A percentile compares a stretch with the other conserved stretches of the same genome.
Evolutionary conservation across 176 grass and related monocot genomes (phyloP).

Genomic region (Aegilops bicornis): DNA sequence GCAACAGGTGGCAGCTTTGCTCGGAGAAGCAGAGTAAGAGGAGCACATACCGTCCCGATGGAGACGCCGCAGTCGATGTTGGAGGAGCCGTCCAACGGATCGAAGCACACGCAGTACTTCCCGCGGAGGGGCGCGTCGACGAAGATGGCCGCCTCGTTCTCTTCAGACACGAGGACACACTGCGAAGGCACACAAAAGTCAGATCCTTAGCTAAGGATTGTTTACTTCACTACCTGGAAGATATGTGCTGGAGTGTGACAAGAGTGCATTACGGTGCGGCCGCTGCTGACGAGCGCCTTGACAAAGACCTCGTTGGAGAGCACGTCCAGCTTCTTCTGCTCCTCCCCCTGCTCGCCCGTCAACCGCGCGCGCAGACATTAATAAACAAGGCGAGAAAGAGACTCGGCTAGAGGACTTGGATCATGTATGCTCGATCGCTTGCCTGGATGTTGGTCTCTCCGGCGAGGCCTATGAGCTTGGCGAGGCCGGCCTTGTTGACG

Average conservation of each 20-base stretch:
- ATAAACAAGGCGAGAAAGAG: neutral
- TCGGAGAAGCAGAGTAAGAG: neutral
- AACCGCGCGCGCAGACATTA: neutral
- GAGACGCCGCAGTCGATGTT: constrained; percentile 97
- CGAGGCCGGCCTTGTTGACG: constrained; percentile 94
- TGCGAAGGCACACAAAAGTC: constrained; percentile 9
- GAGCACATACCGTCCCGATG: constrained; percentile 78
- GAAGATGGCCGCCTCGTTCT: constrained; percentile 92
- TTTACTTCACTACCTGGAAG: neutral
- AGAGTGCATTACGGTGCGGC: constrained; percentile 57
- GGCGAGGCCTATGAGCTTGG: constrained; percentile 87
- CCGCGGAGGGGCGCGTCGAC: constrained; percentile 73
- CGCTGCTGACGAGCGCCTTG: constrained; percentile 91
- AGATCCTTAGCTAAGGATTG: neutral
- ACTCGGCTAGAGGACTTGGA: neutral
- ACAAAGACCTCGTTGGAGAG: constrained; percentile 97
- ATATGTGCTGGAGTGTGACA: neutral
- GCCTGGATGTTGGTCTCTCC: constrained; percentile 95
- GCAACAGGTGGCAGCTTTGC: no score
- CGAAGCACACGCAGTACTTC: constrained; percentile 95
- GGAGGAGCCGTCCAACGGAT: constrained; percentile 95
- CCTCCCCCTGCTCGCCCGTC: constrained; percentile 63
- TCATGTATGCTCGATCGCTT: neutral
- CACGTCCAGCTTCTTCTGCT: constrained; percentile 98
- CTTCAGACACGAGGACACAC: constrained; percentile 93